Base-by-base conservation (phyloP, 768 basidiomycete genomes). In the Sporobolomyces pararoseus region DNA sequence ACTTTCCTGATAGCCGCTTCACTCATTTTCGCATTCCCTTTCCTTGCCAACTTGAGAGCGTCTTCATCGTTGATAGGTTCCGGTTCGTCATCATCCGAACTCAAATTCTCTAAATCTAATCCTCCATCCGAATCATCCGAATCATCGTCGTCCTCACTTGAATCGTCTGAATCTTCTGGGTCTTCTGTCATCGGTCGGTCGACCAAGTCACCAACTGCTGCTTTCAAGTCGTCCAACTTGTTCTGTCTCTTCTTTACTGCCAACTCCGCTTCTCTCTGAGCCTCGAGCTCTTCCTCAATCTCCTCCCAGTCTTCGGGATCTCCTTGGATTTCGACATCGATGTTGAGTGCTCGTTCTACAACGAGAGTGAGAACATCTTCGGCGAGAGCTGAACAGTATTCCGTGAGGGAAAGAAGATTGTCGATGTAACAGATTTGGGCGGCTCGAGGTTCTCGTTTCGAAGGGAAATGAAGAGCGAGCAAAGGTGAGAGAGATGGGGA, bases 291-390 rank as follows among this genome's bases (percentile, higher is more conserved):
- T 50, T 75, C 76, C 23, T 84, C 84, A 19, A 84, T 82, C 4
- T 89, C 89, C 75, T 95, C 93, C 6, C 94, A 81, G 73, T 96
- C 91, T 77, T 97, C 94, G 5, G 92, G 77, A 76, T 94, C 92
- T n/a, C 91, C 89, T 78, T 96, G 94, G 37, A 99, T 93, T 80
- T 99, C 95, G 32, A 96, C 95, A 79, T 99, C 96, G 66, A 99
- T 93, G 79, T 94, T 88, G 37, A 98, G 87, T 34, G 92, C 89
- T n/a, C 92, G 87, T 79, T 96, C 93, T 29, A 99, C 84, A 39
- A 97, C 90, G 0, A 88, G 87, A 3, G 87, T 88, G 39, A 97
- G 81, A 49, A 97, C 87, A 73, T 87, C 87, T 71, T 93, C 92
- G 2, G 78, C 76, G 27, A 97, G 82, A 77, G 91, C 93, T 0